These are phyloP conservation scores for Beauveria rudraprayagi DNA, from an alignment of 2,329 filamentous ascomycete genomes.

Conservation along the genomic window DNA sequence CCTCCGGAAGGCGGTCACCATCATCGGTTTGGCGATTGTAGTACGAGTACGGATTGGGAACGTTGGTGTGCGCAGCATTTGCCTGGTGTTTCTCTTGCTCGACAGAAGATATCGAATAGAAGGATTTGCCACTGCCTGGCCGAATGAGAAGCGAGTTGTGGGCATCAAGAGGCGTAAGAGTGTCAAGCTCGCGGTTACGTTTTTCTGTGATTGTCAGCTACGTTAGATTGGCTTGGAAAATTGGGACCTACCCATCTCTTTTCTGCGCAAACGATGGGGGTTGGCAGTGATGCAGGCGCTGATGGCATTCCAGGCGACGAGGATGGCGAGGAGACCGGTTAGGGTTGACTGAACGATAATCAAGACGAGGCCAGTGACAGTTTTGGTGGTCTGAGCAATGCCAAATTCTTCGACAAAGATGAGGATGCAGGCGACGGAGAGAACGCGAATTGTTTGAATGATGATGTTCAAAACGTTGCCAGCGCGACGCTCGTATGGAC, in stretches of 20 bases:
- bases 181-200: constrained; percentile 63
- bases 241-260: constrained; percentile 69
- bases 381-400: constrained; percentile 85
- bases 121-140: constrained; percentile 27
- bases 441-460: constrained; percentile 80
- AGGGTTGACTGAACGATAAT: constrained; percentile 85
- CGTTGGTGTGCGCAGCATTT: constrained; percentile 18
- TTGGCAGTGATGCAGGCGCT: constrained; percentile 78
- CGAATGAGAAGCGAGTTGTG: constrained; percentile 74
- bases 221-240: neutral
- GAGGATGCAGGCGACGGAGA: constrained; percentile 83
- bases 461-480: constrained; percentile 88
- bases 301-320: constrained; percentile 84
- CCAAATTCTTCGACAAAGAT: constrained; percentile 91
- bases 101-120: constrained; percentile 35
- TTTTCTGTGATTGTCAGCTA: constrained; percentile 53
- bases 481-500: constrained; percentile 80
- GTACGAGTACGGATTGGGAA: constrained; percentile 25
- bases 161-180: constrained; percentile 77
- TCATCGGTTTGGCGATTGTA: neutral
- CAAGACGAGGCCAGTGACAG: constrained; percentile 83
- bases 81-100: constrained; percentile 27
- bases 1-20: neutral
- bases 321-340: constrained; percentile 73
- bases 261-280: constrained; percentile 79